These are phyloP conservation scores for Populus nigra DNA, from an alignment of 345 rosid species.

Conservation along the genomic window DNA sequence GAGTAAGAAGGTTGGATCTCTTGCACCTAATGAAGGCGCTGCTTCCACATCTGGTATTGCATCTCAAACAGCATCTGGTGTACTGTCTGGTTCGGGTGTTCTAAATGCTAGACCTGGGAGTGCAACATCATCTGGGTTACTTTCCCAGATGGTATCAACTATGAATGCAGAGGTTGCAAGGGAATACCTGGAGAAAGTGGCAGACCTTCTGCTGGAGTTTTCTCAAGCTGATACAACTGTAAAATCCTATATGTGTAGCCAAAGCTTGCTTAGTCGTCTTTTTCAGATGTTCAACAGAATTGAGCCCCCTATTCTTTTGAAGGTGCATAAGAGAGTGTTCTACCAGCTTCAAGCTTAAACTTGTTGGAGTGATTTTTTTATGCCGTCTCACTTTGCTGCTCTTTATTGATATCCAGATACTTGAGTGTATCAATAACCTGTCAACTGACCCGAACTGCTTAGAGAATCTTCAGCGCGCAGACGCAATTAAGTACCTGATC, in stretches of 20 bases:
- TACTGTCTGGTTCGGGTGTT: constrained; percentile 95
- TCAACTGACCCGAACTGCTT: constrained; percentile 96
- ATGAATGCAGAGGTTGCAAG: constrained; percentile 87
- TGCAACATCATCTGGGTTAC: constrained; percentile 90
- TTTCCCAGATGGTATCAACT: constrained; percentile 86
- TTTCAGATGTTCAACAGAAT: constrained; percentile 88
- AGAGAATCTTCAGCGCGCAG: constrained; percentile 94
- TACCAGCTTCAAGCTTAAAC: constrained; percentile 7
- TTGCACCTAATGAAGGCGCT: constrained; percentile 54
- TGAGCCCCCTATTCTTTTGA: constrained; percentile 81
- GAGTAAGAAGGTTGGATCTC: constrained; percentile 57
- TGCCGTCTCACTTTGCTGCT: constrained; percentile 4
- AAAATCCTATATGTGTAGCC: constrained; percentile 89
- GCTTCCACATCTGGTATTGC: constrained; percentile 78
- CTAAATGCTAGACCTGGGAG: constrained; percentile 96
- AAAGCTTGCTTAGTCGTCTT: constrained; percentile 85
- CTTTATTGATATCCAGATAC: constrained; percentile 46
- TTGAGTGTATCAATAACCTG: constrained; percentile 80
- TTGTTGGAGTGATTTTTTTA: background rate
- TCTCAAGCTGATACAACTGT: constrained; percentile 93
- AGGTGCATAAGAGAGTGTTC: constrained; percentile 45
- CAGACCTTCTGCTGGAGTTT: constrained; percentile 96
- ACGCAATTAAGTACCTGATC: constrained; percentile 87
- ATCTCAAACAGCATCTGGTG: constrained; percentile 93
- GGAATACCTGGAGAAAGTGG: constrained; percentile 95